A percentile compares a stretch with the other conserved stretches of the same genome.
Conservation (phyloP, 2,329 filamentous ascomycete species). For the Fusarium anguioides region DNA sequence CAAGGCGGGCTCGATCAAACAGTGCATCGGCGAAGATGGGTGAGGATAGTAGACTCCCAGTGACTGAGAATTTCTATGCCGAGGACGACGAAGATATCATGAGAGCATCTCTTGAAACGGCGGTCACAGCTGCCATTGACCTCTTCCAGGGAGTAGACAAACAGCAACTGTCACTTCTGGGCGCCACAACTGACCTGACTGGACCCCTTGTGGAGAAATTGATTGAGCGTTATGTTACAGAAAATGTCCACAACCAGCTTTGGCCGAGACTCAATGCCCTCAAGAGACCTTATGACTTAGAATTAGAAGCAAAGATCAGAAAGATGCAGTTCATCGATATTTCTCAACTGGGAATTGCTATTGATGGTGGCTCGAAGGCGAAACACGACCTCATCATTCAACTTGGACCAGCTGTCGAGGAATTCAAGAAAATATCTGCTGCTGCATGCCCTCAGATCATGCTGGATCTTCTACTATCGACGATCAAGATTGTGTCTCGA, state of each 20-base stretch:
- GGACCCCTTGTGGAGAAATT: slow-evolving; percentile 91
- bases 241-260: slow-evolving; percentile 90
- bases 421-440: slow-evolving; percentile 85
- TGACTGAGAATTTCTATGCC: slow-evolving; percentile 75
- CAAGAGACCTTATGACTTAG: slow-evolving; percentile 83
- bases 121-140: slow-evolving; percentile 92
- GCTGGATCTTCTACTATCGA: slow-evolving; percentile 82
- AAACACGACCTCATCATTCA: slow-evolving; percentile 85
- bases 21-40: slow-evolving; percentile 54
- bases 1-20: slow-evolving; percentile 66
- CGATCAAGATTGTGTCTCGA: slow-evolving; percentile 84
- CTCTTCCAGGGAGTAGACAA: slow-evolving; percentile 96
- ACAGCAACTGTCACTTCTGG: slow-evolving; percentile 90
- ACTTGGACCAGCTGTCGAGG: slow-evolving; percentile 82
- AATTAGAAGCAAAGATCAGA: slow-evolving; percentile 88
- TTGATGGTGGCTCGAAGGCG: slow-evolving; percentile 79
- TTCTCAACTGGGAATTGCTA: slow-evolving; percentile 89
- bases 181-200: slow-evolving; percentile 92
- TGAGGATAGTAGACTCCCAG: slow-evolving; percentile 56
- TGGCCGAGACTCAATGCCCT: slow-evolving; percentile 85
- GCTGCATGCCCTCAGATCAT: slow-evolving; percentile 89
- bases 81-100: slow-evolving; percentile 94
- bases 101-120: slow-evolving; percentile 88
- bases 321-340: slow-evolving; percentile 96
- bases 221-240: slow-evolving; percentile 93